A percentile compares a stretch with the other conserved stretches of the same genome.
These are phyloP conservation scores for Beta macrorhiza DNA, from an alignment of 179 eudicot genomes.

Conservation along the genomic window DNA sequence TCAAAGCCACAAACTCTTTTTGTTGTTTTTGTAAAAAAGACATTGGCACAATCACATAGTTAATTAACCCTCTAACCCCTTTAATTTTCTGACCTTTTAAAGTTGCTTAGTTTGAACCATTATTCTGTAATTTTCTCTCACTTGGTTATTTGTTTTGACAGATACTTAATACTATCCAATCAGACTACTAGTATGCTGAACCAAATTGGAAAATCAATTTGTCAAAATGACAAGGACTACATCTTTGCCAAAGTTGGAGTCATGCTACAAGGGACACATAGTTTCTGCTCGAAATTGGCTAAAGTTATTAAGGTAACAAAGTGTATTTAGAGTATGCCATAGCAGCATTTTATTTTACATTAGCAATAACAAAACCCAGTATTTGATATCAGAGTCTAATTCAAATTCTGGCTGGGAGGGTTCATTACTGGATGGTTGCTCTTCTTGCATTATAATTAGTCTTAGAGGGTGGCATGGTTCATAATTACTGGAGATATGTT, in stretches of 20 bases:
- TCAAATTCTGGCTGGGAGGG: neutral
- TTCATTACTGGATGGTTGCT: neutral
- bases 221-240: conserved; percentile 24
- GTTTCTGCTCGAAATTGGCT: conserved; percentile 55
- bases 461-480: neutral
- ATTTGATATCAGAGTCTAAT: neutral
- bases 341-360: neutral
- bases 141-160: conserved; percentile 30
- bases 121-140: neutral
- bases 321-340: neutral
- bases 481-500: neutral
- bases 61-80: neutral
- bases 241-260: conserved; percentile 66
- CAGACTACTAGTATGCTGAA: conserved; percentile 31
- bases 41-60: neutral
- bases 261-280: conserved; percentile 72
- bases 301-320: conserved; percentile 57
- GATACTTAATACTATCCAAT: conserved; percentile 60
- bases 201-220: conserved; percentile 43
- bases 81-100: neutral
- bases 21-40: neutral
- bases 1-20: neutral
- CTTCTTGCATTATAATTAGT: neutral
- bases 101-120: neutral
- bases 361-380: neutral